phyloP scores from a whole-genome alignment of 2,329 filamentous ascomycete genomes.

The Talaromyces sp. region DNA sequence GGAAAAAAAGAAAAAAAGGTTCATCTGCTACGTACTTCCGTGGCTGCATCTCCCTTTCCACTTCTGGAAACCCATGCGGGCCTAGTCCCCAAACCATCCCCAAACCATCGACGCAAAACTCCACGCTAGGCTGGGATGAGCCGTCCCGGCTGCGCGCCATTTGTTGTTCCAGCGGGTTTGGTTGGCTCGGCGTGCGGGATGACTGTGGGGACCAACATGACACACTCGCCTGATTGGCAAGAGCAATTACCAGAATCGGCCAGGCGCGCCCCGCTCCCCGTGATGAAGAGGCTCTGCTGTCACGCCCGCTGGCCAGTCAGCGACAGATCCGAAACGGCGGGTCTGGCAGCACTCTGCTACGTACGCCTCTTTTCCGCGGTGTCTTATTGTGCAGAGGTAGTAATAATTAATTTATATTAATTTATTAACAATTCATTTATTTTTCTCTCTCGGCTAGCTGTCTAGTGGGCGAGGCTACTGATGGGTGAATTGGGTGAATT shows the following conservation, averaged over 20 bases:
- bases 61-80: not conserved
- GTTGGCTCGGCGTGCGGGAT: not conserved
- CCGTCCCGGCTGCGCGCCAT: not conserved
- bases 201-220: not conserved
- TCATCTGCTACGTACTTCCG: too few species aligned
- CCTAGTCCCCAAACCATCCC: not conserved
- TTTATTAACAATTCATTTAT: not conserved
- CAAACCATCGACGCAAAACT: not conserved
- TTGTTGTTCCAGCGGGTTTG: not conserved
- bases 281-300: not conserved
- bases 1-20: too few species aligned
- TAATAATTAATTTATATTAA: not conserved
- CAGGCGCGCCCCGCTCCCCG: not conserved
- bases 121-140: not conserved
- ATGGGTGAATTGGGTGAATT: constrained; percentile 13
- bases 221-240: not conserved
- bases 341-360: not conserved
- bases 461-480: constrained; percentile 25
- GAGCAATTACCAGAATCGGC: not conserved
- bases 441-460: not conserved
- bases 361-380: too few species aligned
- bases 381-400: too few species aligned
- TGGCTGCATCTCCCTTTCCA: not conserved
- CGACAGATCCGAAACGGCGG: not conserved
- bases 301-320: not conserved